Base-by-base conservation (phyloP, 495 filamentous ascomycete genomes). In the Opeltia flavorubescens region DNA sequence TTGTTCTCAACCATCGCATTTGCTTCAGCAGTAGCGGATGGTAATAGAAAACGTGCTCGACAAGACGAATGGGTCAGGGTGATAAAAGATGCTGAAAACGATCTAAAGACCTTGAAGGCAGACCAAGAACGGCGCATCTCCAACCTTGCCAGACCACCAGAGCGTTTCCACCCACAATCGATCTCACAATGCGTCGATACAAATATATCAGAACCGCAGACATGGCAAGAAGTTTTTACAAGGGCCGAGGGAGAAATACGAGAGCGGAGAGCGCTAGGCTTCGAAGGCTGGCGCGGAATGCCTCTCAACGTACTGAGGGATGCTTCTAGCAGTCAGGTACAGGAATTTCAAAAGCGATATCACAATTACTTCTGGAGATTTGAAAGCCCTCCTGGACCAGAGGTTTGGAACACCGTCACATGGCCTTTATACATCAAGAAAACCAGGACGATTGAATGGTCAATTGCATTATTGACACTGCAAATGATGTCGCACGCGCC, bases 1-100 rank as follows among this genome's bases (percentile, higher is more conserved):
- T 75, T 69, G 54, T 81, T 79, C 49, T 75, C 76, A 1, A 69
- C 75, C 23, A 69, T 82, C 20, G 69, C 80, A 38, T 75, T 72
- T 8, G 70, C 72, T 7, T 79, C 78, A 1, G 71, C 76, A 28
- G 57, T 78, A 0, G 58, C 66, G 13, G 80, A 82, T 55, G 67
- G 68, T 1, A 59, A 59, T 21, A 61, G 60, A 11, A 83, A 84
- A 56, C 64, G 74, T 43, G 51, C 57, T 11, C 64, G 71, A 48
- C 66, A 65, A 29, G 58, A 64, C 33, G 65, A 78, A 51, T 77
- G 78, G 62, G 76, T 82, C 48, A 51, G 50, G 43, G 64, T 67
- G 7, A 73, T 83, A 41, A 62, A 69, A 28, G 63, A 71, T 29
- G 68, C 70, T 25, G 67, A 62, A 48, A 60, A 61, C 12, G 62